These are phyloP conservation scores for Macrophomina phaseolina DNA, from an alignment of 2,329 filamentous ascomycete species.

Conservation along the genomic window DNA sequence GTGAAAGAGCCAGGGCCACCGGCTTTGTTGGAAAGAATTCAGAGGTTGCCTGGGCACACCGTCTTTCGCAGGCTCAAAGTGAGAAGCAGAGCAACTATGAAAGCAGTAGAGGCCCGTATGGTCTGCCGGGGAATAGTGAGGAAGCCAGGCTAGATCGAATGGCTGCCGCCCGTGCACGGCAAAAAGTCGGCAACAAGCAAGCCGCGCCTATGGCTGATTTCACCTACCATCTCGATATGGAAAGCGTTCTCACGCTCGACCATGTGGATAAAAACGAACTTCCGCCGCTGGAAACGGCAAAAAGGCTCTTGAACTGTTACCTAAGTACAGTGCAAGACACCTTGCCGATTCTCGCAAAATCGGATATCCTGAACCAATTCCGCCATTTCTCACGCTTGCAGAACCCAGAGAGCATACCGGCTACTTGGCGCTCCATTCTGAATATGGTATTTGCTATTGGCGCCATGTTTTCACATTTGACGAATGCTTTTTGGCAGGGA, in stretches of 20 bases:
- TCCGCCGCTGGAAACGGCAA: slow-evolving; percentile 39
- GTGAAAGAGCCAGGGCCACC: slow-evolving; percentile 35
- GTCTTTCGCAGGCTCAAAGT: slow-evolving; percentile 33
- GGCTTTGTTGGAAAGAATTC: slow-evolving; percentile 36
- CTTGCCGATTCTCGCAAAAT: slow-evolving; percentile 47
- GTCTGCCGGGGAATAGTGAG: slow-evolving; percentile 1
- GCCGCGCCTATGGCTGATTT: background rate
- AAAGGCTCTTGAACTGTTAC: slow-evolving; percentile 44
- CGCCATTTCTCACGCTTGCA: slow-evolving; percentile 36
- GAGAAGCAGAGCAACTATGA: background rate
- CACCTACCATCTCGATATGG: slow-evolving; percentile 36
- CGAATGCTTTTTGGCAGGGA: slow-evolving; percentile 29
- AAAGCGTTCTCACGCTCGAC: slow-evolving; percentile 37
- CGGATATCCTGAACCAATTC: slow-evolving; percentile 41
- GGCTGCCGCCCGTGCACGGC: background rate
- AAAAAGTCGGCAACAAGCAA: background rate
- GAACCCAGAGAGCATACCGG: slow-evolving; percentile 29
- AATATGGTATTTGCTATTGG: slow-evolving; percentile 51
- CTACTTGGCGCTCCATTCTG: slow-evolving; percentile 45
- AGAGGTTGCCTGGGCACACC: slow-evolving; percentile 37
- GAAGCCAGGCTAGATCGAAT: background rate
- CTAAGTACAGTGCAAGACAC: slow-evolving; percentile 45
- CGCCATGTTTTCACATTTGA: slow-evolving; percentile 42
- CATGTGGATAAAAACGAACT: slow-evolving; percentile 41
- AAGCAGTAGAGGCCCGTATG: background rate